Percentiles rank a stretch among this genome's conserved stretches.
These are phyloP conservation scores for Cymbidium sinense DNA, from an alignment of 106 monocot species.

Conservation along the genomic window DNA sequence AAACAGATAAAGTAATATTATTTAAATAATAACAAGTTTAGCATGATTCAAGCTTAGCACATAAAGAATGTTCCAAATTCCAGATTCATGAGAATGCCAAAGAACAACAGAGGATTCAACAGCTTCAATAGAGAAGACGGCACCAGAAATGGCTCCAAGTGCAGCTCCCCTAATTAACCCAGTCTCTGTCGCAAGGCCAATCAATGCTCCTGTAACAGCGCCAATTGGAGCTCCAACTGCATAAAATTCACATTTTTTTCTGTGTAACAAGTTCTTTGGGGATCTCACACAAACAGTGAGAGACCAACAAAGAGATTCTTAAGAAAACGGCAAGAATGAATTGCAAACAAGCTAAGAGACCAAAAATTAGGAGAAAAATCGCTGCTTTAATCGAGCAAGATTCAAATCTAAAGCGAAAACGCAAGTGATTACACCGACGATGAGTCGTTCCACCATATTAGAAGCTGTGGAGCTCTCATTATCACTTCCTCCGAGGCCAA, in stretches of 20 bases:
- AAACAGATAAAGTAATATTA: no score
- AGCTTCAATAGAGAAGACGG: constrained; percentile 79
- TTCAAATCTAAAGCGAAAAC: constrained; percentile 44
- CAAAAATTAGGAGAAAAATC: not conserved
- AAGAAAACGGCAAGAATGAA: not conserved
- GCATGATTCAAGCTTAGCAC: constrained; percentile 27
- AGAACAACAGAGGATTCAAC: constrained; percentile 77
- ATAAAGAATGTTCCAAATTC: constrained; percentile 48
- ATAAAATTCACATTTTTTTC: not conserved
- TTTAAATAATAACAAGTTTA: no score
- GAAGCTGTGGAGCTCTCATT: constrained; percentile 15
- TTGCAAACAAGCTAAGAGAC: not conserved
- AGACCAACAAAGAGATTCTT: not conserved
- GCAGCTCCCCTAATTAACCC: constrained; percentile 72
- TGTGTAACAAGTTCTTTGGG: not conserved
- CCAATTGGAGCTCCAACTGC: constrained; percentile 74
- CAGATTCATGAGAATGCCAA: constrained; percentile 58
- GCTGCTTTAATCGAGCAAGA: not conserved
- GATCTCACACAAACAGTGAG: not conserved
- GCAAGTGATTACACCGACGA: constrained; percentile 40
- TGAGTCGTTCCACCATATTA: constrained; percentile 19
- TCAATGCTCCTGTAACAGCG: constrained; percentile 65
- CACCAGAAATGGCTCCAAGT: constrained; percentile 83
- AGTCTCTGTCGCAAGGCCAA: constrained; percentile 79
- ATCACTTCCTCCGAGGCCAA: not conserved